Conservation (phyloP, 495 filamentous ascomycete genomes). For the Diplogelasinospora grovesii region DNA sequence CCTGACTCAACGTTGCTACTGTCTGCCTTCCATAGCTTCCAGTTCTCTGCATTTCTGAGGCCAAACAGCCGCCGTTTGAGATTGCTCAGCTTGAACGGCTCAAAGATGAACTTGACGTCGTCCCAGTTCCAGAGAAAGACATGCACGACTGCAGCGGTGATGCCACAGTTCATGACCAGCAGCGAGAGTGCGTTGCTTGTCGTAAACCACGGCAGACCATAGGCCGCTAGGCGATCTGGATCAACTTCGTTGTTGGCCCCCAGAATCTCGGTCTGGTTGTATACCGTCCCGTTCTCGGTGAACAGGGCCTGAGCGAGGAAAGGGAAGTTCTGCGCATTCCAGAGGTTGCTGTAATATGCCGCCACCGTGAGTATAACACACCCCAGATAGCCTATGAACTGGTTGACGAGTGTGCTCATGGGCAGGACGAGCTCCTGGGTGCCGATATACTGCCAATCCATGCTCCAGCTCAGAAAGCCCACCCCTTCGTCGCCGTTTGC, state of each 20-base stretch:
- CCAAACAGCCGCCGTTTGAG: neutral
- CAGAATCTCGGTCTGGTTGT: conserved; percentile 35
- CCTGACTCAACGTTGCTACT: neutral
- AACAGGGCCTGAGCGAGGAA: conserved; percentile 44
- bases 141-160: conserved; percentile 37
- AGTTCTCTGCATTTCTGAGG: conserved; percentile 4
- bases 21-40: conserved; percentile 9
- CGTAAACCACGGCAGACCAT: conserved; percentile 35
- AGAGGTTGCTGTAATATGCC: conserved; percentile 40
- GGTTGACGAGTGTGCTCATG: conserved; percentile 30
- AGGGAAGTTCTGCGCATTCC: conserved; percentile 39
- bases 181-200: conserved; percentile 33
- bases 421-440: conserved; percentile 27
- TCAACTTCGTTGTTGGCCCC: conserved; percentile 32
- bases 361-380: conserved; percentile 35
- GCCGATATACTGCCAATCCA: conserved; percentile 51
- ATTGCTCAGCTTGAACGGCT: conserved; percentile 15
- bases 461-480: conserved; percentile 40
- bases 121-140: conserved; percentile 30
- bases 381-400: conserved; percentile 32
- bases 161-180: conserved; percentile 31
- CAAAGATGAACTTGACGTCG: conserved; percentile 16
- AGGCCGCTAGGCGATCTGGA: conserved; percentile 17
- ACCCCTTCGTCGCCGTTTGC: conserved; percentile 39
- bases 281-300: conserved; percentile 46